Percentiles rank a stretch among this genome's conserved stretches.
These are phyloP conservation scores for Puccinia polysora DNA, from an alignment of 1,284 basidiomycete species.

Conservation along the genomic window DNA sequence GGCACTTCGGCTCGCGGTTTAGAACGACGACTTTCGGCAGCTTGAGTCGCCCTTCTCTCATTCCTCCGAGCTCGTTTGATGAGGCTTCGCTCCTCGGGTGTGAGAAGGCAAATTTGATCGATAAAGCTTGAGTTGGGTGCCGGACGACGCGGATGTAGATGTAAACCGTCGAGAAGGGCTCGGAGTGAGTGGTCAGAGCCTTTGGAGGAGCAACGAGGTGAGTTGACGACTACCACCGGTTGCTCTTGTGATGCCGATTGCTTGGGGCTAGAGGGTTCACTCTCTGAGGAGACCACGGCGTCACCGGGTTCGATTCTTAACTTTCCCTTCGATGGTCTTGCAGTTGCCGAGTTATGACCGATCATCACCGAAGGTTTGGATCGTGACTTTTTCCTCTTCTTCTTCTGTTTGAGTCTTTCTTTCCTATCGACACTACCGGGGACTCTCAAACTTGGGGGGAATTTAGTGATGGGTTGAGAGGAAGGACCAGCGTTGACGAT, in stretches of 20 bases:
- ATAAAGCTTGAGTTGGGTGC: slow-evolving; percentile 3
- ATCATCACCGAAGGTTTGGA: slow-evolving; percentile 11
- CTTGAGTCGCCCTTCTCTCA: slow-evolving; percentile 21
- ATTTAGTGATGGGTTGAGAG: not conserved
- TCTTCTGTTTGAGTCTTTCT: slow-evolving; percentile 29
- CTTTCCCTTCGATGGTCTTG: slow-evolving; percentile 10
- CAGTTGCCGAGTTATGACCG: not conserved
- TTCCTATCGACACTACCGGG: slow-evolving; percentile 23
- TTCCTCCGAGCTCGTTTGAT: slow-evolving; percentile 24
- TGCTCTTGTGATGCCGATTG: not conserved
- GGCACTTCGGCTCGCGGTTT: slow-evolving; percentile 4
- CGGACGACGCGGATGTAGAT: slow-evolving; percentile 14
- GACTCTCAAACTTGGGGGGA: slow-evolving; percentile 1
- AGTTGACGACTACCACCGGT: slow-evolving; percentile 4
- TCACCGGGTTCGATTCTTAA: slow-evolving; percentile 33
- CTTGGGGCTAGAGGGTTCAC: slow-evolving; percentile 17
- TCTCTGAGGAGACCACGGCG: slow-evolving; percentile 37
- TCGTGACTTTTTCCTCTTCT: slow-evolving; percentile 36
- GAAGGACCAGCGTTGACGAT: slow-evolving; percentile 26
- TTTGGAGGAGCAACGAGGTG: slow-evolving; percentile 13
- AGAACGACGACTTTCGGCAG: slow-evolving; percentile 1
- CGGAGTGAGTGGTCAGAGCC: slow-evolving; percentile 15
- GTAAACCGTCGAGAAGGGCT: slow-evolving; percentile 3
- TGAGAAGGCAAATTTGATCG: slow-evolving; percentile 37
- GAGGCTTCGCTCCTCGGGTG: slow-evolving; percentile 27